Conservation (phyloP, 805 yeast genomes). For the Wickerhamomyces pijperi region DNA sequence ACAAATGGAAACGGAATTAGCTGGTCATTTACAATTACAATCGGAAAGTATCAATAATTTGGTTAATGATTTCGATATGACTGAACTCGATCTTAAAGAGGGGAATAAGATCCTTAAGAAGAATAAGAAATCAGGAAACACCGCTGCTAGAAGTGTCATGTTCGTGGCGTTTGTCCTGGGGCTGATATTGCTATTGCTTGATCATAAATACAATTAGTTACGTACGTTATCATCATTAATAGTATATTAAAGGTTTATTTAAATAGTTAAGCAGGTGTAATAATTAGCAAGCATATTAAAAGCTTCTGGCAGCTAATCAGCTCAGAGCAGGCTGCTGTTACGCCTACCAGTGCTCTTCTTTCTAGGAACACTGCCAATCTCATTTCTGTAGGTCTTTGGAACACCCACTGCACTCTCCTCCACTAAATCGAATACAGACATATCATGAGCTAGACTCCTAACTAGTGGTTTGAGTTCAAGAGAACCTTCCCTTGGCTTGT, state of each 20-base stretch:
- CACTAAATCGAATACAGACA: slow-evolving; percentile 20
- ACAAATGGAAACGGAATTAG: slow-evolving; percentile 61
- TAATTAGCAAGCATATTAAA: no score
- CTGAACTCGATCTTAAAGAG: slow-evolving; percentile 49
- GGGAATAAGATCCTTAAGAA: slow-evolving; percentile 64
- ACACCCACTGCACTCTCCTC: slow-evolving; percentile 19
- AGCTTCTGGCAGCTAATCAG: no score
- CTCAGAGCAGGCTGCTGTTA: slow-evolving; percentile 14
- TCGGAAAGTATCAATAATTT: slow-evolving; percentile 56
- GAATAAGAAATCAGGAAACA: slow-evolving; percentile 58
- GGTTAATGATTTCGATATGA: slow-evolving; percentile 55
- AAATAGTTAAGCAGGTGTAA: no score
- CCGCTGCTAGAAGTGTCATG: slow-evolving; percentile 46
- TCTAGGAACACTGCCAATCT: slow-evolving; percentile 12
- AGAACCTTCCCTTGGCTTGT: background rate
- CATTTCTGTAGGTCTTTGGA: slow-evolving; percentile 17
- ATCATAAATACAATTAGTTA: slow-evolving; percentile 27
- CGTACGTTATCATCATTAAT: background rate
- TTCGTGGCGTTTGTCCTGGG: slow-evolving; percentile 46
- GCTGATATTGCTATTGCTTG: slow-evolving; percentile 42
- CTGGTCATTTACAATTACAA: slow-evolving; percentile 63
- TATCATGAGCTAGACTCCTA: slow-evolving; percentile 11
- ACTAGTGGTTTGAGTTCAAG: slow-evolving; percentile 1
- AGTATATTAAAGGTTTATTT: no score
- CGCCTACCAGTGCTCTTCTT: slow-evolving; percentile 14